Base-by-base conservation (phyloP, 2,329 filamentous ascomycete species). In the Fusarium sp. region DNA sequence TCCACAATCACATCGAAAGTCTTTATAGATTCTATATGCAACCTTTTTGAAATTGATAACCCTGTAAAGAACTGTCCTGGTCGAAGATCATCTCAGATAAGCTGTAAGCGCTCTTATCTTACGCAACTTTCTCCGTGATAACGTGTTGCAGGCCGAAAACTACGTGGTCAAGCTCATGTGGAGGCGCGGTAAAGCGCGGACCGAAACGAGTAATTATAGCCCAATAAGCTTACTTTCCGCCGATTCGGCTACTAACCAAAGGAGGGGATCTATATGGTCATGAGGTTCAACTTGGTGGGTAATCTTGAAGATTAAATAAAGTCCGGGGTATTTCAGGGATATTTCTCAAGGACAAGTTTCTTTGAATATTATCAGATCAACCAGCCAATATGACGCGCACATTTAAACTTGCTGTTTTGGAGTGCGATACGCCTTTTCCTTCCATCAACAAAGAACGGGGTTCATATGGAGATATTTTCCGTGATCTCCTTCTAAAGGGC, bases 371-470 rank as follows among this genome's bases (percentile, higher is more conserved):
- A 15, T 31, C 14, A 21, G 8, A 28, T 9, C 21, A 17, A 2
- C n/a, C 13, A 22, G 8, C 10, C 28, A 62, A 58, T 4, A 74
- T 75, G 73, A 62, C 72, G 13, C 73, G 67, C 34, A 65, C 59
- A 39, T 73, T 66, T 50, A 65, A 62, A 28, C 60, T 78, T 43
- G 77, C 76, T 15, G 65, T 79, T 3, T 57, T 79, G 6, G 77
- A 79, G 49, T 78, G 76, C 57, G 77, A 79, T 53, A 76, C 75
- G 6, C 77, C 77, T 17, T 68, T 79, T 17, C 70, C 75, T 4
- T 50, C 71, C 4, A 72, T 78, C 6, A 46, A 62, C 5, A 69
- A 71, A 34, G 65, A 63, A n/a, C 73, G 70, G 26, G 76, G 76
- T 7, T 68, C 71, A 4, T 79, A 79, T 42, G 76, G 75, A 40